A percentile compares a stretch with the other conserved stretches of the same genome.
Evolutionary conservation across 441 rosid genomes (phyloP).

Genomic region (Erysimum cheiri): DNA sequence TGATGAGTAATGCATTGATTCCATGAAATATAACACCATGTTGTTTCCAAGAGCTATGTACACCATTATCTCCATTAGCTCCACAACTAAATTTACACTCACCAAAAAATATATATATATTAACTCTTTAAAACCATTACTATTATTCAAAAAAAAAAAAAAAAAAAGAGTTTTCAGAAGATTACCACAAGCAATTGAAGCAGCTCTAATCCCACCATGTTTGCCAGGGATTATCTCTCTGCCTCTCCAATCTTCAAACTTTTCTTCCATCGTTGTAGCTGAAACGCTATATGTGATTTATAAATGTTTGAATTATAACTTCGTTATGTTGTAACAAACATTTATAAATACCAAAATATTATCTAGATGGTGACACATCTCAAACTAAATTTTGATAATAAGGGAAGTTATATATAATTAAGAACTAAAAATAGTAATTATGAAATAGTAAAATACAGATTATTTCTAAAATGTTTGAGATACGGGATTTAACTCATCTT

Average conservation of each 20-base stretch:
- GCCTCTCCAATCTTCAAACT: constrained; percentile 55
- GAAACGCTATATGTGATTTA: neutral
- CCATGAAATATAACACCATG: constrained; percentile 50
- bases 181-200: constrained; percentile 52
- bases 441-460: neutral
- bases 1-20: constrained; percentile 55
- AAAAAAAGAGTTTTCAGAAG: neutral
- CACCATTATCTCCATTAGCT: constrained; percentile 57
- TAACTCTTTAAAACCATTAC: neutral
- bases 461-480: constrained; percentile 1
- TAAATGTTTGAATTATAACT: neutral
- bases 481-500: neutral
- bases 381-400: neutral
- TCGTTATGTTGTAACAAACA: neutral
- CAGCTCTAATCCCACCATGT: constrained; percentile 58
- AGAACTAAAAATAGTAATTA: neutral
- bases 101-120: neutral
- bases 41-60: constrained; percentile 53
- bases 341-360: neutral
- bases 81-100: constrained; percentile 49
- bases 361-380: neutral
- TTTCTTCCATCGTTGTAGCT: constrained; percentile 30
- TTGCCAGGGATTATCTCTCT: constrained; percentile 40
- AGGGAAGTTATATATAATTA: neutral
- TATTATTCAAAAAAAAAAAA: neutral